Conservation (phyloP, 2,329 filamentous ascomycete genomes). For the Truncatella angustata region DNA sequence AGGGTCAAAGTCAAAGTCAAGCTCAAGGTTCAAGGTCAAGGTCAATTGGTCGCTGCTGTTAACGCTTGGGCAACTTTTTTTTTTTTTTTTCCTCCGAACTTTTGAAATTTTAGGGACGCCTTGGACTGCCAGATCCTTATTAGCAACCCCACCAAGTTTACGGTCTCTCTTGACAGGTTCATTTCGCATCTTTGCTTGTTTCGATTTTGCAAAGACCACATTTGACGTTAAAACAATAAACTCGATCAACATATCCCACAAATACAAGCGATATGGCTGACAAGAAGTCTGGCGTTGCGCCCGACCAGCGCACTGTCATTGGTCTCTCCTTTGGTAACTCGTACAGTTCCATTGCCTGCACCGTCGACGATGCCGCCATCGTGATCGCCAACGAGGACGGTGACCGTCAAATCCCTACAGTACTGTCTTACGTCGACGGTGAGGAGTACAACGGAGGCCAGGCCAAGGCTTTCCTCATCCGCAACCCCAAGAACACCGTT, state of each 20-base stretch:
- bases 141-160: constrained; percentile 3
- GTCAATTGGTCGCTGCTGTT: background rate
- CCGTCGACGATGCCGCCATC: constrained; percentile 89
- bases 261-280: constrained; percentile 40
- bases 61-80: background rate
- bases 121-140: background rate
- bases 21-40: background rate
- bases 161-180: too few species aligned
- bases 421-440: constrained; percentile 90
- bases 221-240: too few species aligned
- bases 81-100: constrained; percentile 10
- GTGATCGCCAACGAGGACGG: constrained; percentile 99
- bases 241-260: too few species aligned
- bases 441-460: constrained; percentile 97
- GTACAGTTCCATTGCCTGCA: constrained; percentile 95
- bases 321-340: constrained; percentile 98
- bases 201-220: too few species aligned
- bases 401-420: constrained; percentile 94
- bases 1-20: too few species aligned
- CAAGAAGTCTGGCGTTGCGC: constrained; percentile 46
- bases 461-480: constrained; percentile 88
- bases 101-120: constrained; percentile 9
- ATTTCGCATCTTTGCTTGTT: too few species aligned
- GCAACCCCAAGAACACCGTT: constrained; percentile 90
- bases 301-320: constrained; percentile 69